Base-by-base conservation (phyloP, 208 protist genomes). In the Eutreptiella sp. region DNA sequence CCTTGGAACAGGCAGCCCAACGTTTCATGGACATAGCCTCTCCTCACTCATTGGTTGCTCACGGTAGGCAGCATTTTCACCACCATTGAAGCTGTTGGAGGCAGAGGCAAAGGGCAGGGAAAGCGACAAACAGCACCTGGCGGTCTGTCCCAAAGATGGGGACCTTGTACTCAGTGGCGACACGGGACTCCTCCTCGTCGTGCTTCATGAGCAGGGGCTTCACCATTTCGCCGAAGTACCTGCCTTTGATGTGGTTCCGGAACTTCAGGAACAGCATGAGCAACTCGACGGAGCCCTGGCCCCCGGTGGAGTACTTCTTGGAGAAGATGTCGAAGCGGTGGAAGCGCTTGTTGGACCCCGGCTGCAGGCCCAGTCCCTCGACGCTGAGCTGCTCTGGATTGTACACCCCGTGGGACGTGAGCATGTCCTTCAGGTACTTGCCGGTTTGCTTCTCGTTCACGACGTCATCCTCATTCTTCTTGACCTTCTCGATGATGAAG, bases 291-390 rank as follows among this genome's bases (percentile, higher is more conserved):
- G 80, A 77, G 7, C 87, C n/a, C 50, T 57, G 31, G 36, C 50
- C 50, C 35, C 35, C 35, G 35, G 35, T 16, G 35, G 16, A 39
- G 7, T 47, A 52, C 43, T 63, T 53, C 33, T 76, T 72, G 47
- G 58, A 67, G 39, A 67, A 75, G 50, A 70, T 68, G 7, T 77
- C 72, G 34, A 84, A 90, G 46, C 73, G 72, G 24, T 84, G 64
- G 69, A 80, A 87, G 73, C 87, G 85, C 28, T 57, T 50, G 38
- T 75, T 70, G 66, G 85, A 50, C 5, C 45, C 68, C 33, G 70
- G 70, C 57, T 89, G 80, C 84, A 83, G 88, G 16, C 84, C 77
- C n/a, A 90, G 73, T 4, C 81, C 80, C 23, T 83, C 83, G n/a
- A 88, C 80, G 2, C 76, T 89, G 14, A 89, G 70, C 27, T 66